These are phyloP conservation scores for grape (Vitis vinifera) DNA, from an alignment of 164 flowering plant species.

Conservation along the genomic window DNA sequence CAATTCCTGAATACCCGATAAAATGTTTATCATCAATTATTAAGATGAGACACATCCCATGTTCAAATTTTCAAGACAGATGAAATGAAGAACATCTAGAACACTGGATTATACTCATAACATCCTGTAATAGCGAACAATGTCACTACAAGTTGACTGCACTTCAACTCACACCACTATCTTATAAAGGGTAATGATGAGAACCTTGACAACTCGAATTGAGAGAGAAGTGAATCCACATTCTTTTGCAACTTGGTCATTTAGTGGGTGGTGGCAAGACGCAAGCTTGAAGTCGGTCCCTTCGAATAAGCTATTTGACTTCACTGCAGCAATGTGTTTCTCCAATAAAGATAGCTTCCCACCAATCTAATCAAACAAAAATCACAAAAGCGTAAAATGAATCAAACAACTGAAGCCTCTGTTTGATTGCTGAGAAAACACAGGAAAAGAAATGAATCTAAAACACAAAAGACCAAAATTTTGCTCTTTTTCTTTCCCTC, in stretches of 20 bases:
- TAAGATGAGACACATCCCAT: neutral
- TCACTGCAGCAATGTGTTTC: conserved; percentile 66
- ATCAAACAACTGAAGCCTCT: neutral
- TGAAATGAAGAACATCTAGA: too few species aligned
- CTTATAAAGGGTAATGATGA: neutral
- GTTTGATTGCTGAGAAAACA: too few species aligned
- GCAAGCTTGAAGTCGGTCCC: conserved; percentile 99
- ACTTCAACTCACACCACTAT: neutral
- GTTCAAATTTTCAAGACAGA: neutral
- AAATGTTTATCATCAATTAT: neutral
- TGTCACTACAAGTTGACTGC: neutral
- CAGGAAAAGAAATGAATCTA: too few species aligned
- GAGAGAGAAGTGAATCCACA: conserved; percentile 94
- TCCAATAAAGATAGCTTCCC: conserved; percentile 63
- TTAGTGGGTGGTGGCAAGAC: conserved; percentile 50
- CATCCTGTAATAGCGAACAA: neutral
- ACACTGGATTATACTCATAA: too few species aligned
- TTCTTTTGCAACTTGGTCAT: conserved; percentile 67
- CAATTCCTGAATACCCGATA: conserved; percentile 60
- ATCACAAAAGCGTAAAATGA: neutral
- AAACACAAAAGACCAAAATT: neutral
- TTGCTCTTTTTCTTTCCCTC: neutral
- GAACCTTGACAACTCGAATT: conserved; percentile 82
- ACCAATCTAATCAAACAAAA: conserved; percentile 57
- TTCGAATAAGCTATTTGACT: conserved; percentile 54